Evolutionary conservation across 805 yeast genomes (phyloP).

Genomic region (Pichia phayaonensis): DNA sequence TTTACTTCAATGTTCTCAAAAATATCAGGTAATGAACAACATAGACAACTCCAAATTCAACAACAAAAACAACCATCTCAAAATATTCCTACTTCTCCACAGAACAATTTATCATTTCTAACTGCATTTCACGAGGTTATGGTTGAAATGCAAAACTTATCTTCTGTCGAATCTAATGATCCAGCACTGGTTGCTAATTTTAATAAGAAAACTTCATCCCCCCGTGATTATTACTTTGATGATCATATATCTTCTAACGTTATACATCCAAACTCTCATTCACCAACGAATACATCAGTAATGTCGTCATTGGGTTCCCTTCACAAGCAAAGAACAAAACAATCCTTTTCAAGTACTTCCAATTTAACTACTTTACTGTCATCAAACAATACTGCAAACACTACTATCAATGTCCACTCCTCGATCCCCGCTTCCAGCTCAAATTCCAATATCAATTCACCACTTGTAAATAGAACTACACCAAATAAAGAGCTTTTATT

Average conservation of each 20-base stretch:
- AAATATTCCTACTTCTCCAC: not conserved
- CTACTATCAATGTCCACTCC: not conserved
- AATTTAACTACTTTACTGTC: constrained; percentile 18
- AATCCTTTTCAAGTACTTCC: constrained; percentile 15
- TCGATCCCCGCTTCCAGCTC: not conserved
- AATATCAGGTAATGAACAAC: not conserved
- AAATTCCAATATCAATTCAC: not conserved
- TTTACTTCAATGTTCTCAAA: constrained; percentile 6
- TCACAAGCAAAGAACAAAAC: constrained; percentile 15
- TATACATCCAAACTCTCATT: not conserved
- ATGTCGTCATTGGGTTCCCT: constrained; percentile 16
- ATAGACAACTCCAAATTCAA: not conserved
- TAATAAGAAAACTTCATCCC: constrained; percentile 2
- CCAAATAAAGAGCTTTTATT: constrained; percentile 52
- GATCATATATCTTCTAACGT: constrained; percentile 12
- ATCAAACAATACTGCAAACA: not conserved
- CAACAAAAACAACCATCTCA: not conserved
- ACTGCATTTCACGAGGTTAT: constrained; percentile 32
- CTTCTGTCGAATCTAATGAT: constrained; percentile 6
- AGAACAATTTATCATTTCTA: constrained; percentile 21
- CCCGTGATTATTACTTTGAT: constrained; percentile 9
- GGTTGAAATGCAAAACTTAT: constrained; percentile 19
- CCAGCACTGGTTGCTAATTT: not conserved
- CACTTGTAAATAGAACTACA: not conserved
- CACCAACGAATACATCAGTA: constrained; percentile 15